Conservation (phyloP, 2,329 filamentous ascomycete species). For the Fusarium sp. region DNA sequence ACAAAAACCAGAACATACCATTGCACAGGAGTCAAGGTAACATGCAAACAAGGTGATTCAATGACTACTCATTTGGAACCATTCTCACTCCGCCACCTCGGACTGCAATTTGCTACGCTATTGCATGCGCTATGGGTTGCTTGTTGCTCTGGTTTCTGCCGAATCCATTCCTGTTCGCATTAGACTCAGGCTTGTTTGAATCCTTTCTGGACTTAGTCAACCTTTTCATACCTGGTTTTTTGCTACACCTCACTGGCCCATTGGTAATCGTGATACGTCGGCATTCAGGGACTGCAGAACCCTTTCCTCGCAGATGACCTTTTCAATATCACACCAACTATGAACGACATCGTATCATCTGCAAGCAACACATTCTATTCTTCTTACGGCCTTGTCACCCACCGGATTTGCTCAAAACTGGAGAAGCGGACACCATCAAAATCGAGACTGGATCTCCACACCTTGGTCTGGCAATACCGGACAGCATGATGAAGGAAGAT, state of each 20-base stretch:
- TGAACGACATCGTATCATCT: not conserved
- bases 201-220: conserved; percentile 8
- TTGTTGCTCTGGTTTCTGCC: conserved; percentile 20
- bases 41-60: conserved; percentile 22
- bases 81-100: conserved; percentile 2
- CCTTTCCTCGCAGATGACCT: not conserved
- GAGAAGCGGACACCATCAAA: not conserved
- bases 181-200: not conserved
- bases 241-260: conserved; percentile 26
- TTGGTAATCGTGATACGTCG: conserved; percentile 27
- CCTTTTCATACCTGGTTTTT: conserved; percentile 13
- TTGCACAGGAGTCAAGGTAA: conserved; percentile 39
- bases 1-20: conserved; percentile 25
- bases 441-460: not conserved
- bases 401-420: conserved; percentile 1
- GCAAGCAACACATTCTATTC: not conserved
- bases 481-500: not conserved
- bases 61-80: conserved; percentile 12
- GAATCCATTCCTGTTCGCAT: conserved; percentile 7
- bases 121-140: conserved; percentile 18
- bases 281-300: not conserved
- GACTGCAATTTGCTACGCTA: conserved; percentile 36
- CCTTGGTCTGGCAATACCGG: not conserved
- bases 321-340: not conserved
- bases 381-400: not conserved